Conservation (phyloP, 768 basidiomycete genomes). For the Naganishia onofrii region DNA sequence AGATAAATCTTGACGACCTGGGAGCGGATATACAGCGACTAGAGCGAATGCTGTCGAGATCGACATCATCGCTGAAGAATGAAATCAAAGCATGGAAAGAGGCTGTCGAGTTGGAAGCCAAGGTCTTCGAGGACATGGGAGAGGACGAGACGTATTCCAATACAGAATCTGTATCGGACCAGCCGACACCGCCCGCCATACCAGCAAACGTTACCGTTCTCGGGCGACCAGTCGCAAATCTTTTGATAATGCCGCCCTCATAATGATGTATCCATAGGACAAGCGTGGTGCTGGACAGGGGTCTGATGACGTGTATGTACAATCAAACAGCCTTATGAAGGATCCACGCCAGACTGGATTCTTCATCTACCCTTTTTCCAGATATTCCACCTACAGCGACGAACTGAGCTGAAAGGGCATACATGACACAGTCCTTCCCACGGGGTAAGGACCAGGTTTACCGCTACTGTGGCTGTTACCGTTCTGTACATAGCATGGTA, state of each 20-base stretch:
- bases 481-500: no score
- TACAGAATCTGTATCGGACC: neutral
- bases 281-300: neutral
- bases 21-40: neutral
- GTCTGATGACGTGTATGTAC: neutral
- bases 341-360: no score
- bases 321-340: neutral
- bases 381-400: no score
- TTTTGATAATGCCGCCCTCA: conserved; percentile 6
- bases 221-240: conserved; percentile 4
- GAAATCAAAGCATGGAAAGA: neutral
- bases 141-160: neutral
- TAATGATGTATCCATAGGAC: conserved; percentile 1
- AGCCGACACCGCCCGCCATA: neutral
- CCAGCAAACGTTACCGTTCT: conserved; percentile 1
- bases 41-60: conserved; percentile 5
- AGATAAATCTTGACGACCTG: neutral
- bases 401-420: no score
- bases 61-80: neutral
- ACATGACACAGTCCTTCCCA: no score
- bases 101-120: neutral
- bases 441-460: no score
- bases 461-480: no score
- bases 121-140: neutral
- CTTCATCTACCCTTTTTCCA: no score